Percentiles rank a stretch among this genome's conserved stretches.
Conservation (phyloP, 495 filamentous ascomycete genomes). For the Rhizodiscina lignyota region DNA sequence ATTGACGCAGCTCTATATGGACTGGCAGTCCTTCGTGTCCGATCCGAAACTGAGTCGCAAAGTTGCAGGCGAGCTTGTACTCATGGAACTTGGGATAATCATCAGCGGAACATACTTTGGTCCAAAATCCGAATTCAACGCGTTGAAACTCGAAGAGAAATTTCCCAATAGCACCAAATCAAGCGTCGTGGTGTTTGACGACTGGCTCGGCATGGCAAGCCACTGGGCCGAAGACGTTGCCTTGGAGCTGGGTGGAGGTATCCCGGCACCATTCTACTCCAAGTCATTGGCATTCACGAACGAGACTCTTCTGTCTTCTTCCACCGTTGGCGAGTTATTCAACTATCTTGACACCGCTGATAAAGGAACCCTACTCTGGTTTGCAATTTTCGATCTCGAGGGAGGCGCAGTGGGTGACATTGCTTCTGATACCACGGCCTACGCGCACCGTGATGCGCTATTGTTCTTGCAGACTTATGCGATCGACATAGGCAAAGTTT, state of each 20-base stretch:
- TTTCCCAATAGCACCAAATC: constrained; percentile 20
- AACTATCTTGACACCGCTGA: constrained; percentile 27
- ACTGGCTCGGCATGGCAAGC: constrained; percentile 37
- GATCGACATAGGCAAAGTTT: constrained; percentile 26
- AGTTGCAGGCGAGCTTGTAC: constrained; percentile 26
- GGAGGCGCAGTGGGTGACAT: constrained; percentile 28
- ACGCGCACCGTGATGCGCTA: constrained; percentile 27
- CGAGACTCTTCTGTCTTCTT: constrained; percentile 24
- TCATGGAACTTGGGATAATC: constrained; percentile 16
- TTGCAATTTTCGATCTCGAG: constrained; percentile 26
- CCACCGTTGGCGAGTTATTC: constrained; percentile 24
- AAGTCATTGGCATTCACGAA: constrained; percentile 31
- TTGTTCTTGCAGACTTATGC: constrained; percentile 30
- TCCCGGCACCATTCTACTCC: constrained; percentile 28
- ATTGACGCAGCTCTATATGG: constrained; percentile 21
- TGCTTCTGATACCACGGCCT: constrained; percentile 25
- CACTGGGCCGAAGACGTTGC: constrained; percentile 32
- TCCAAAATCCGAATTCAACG: constrained; percentile 22
- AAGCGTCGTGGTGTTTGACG: constrained; percentile 26
- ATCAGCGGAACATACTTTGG: constrained; percentile 28
- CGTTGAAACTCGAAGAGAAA: constrained; percentile 14
- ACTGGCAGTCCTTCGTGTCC: constrained; percentile 23
- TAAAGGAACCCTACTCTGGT: constrained; percentile 29
- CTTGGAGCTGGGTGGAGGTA: constrained; percentile 13
- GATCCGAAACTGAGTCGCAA: constrained; percentile 33